These are phyloP conservation scores for Biscutella laevigata DNA, from an alignment of 441 rosid genomes.

Conservation along the genomic window DNA sequence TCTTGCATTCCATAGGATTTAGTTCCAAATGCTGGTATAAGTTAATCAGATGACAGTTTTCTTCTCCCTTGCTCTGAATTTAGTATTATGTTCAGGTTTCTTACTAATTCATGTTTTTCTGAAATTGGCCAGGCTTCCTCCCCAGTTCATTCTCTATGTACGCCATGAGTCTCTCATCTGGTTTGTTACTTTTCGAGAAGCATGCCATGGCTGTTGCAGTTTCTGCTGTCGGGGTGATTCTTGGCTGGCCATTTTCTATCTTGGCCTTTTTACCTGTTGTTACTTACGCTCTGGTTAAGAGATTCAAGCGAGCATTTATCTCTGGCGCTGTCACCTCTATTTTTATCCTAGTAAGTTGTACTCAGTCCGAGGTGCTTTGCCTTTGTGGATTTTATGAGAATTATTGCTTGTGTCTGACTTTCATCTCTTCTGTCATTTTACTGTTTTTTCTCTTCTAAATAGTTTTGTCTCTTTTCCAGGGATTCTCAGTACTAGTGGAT, in stretches of 20 bases:
- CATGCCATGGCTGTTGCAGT: conserved; percentile 59
- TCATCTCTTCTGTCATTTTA: neutral
- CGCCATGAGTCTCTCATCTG: conserved; percentile 88
- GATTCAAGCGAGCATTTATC: conserved; percentile 55
- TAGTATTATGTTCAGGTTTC: neutral
- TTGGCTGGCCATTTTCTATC: conserved; percentile 94
- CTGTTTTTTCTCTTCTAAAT: conserved; percentile 8
- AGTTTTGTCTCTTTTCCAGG: conserved; percentile 38
- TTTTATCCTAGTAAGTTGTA: conserved; percentile 44
- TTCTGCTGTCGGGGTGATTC: conserved; percentile 65
- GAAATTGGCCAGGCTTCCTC: conserved; percentile 55
- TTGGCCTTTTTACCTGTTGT: conserved; percentile 79
- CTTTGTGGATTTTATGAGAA: neutral
- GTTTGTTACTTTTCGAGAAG: conserved; percentile 76
- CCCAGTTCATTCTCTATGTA: conserved; percentile 98
- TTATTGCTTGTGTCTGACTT: neutral
- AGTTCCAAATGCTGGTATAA: neutral
- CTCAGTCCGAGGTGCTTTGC: conserved; percentile 1
- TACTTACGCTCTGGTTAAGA: conserved; percentile 49
- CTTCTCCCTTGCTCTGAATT: neutral
- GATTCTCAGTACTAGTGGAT: conserved; percentile 58
- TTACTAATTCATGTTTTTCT: neutral
- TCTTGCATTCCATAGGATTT: neutral
- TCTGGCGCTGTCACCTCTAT: conserved; percentile 58
- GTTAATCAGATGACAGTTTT: neutral